Evolutionary conservation across 2,329 filamentous ascomycete genomes (phyloP).

Genomic region (Dactylellina haptotyla): DNA sequence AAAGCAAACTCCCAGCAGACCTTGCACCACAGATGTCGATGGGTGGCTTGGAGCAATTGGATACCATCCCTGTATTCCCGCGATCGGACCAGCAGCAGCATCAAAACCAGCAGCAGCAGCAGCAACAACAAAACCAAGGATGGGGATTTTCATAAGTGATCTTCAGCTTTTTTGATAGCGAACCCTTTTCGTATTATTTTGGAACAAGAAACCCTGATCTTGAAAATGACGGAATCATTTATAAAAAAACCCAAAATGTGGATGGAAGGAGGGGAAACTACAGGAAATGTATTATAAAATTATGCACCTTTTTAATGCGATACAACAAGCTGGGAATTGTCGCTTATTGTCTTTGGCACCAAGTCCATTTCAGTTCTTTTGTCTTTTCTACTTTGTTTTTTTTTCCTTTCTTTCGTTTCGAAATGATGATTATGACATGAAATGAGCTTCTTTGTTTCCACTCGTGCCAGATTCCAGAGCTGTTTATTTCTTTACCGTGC

Average conservation of each 20-base stretch:
- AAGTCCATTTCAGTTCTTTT: conserved; percentile 7
- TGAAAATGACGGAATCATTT: no score
- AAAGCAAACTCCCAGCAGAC: conserved; percentile 90
- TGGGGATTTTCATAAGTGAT: conserved; percentile 15
- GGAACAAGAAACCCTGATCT: no score
- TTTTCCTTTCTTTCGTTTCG: not conserved
- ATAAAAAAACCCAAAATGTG: no score
- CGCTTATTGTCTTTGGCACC: not conserved
- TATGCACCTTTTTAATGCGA: conserved; percentile 23
- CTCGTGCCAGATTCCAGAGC: not conserved
- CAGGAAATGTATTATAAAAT: conserved; percentile 45
- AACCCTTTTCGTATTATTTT: not conserved
- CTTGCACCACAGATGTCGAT: conserved; percentile 68
- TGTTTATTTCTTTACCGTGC: not conserved
- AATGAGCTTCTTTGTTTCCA: not conserved
- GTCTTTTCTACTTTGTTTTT: not conserved
- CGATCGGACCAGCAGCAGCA: conserved; percentile 68
- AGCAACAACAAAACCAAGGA: conserved; percentile 63
- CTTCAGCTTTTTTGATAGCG: not conserved
- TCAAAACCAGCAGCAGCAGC: conserved; percentile 62
- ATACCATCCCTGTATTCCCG: conserved; percentile 86
- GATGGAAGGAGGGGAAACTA: not conserved
- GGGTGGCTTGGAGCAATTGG: conserved; percentile 79
- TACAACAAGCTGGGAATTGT: conserved; percentile 26
- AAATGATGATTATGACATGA: not conserved